Base-by-base conservation (phyloP, 257 asterid genomes). In the Avicennia marina region DNA sequence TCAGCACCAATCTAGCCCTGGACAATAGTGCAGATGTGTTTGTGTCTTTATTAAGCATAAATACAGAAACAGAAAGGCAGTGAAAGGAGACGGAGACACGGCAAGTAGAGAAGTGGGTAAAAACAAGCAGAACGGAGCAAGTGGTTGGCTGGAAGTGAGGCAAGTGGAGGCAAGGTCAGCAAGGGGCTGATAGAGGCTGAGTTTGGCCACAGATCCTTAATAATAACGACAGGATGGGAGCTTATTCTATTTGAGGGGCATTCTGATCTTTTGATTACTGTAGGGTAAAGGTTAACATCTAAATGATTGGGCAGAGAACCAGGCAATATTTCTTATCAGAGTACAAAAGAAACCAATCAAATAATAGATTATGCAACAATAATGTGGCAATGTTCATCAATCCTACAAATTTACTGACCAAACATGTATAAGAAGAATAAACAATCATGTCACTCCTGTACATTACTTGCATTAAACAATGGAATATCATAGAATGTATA, bases 401-500 rank as follows among this genome's bases (percentile, higher is more conserved):
- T 31, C 34, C 16, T 1, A 7, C 20, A 24, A 55, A 49, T 20
- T 44, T 40, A 43, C 50, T 15, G 29, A 50, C 59, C 60, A 66
- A 61, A 56, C 43, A 42, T 12, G n/a, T n/a, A 58, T 40, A 38
- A 16, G 48, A 21, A 44, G 24, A 44, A 39, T 59, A 12, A 22
- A 48, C 65, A 65, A 51, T 63, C 50, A 50, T 50, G 48, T 39
- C 21, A 17, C 25, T 54, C 63, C 40, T 26, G 36, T 20, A 20
- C 11, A 71, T 25, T 59, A 40, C 57, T 59, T 49, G 62, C 70
- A 48, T 27, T 62, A 17, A 44, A 41, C 18, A 24, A 56, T 53
- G 40, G 56, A 52, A 62, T 44, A 25, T 40, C 10, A 56, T 19
- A 51, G 24, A 71, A 44, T 22, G 57, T 16, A 24, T 24, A 51